These are phyloP conservation scores for Aspergillus kassunensis DNA, from an alignment of 495 filamentous ascomycete genomes.

Conservation along the genomic window DNA sequence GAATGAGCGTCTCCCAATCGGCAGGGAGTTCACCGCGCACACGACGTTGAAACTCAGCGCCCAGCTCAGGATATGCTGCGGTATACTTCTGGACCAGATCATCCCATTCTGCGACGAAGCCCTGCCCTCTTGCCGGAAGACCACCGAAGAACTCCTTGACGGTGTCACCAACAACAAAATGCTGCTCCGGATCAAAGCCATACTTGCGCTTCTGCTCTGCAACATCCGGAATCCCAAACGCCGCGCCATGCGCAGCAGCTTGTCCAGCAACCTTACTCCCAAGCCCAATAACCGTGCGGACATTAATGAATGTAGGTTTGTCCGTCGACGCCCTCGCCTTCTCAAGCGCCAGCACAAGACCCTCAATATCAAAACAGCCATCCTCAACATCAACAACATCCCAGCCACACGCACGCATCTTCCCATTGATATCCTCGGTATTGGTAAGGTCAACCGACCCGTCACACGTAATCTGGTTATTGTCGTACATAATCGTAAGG, in stretches of 20 bases:
- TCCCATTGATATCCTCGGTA: slow-evolving; percentile 56
- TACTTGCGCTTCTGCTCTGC: slow-evolving; percentile 45
- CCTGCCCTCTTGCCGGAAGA: slow-evolving; percentile 33
- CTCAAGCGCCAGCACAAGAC: slow-evolving; percentile 46
- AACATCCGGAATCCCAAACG: slow-evolving; percentile 45
- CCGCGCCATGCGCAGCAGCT: slow-evolving; percentile 49
- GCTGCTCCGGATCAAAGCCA: slow-evolving; percentile 42
- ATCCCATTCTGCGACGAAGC: slow-evolving; percentile 43
- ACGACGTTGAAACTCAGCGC: slow-evolving; percentile 42
- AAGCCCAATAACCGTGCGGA: slow-evolving; percentile 54
- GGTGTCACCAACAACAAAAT: slow-evolving; percentile 43
- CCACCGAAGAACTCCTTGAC: slow-evolving; percentile 49
- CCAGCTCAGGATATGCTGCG: slow-evolving; percentile 41
- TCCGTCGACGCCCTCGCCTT: slow-evolving; percentile 37
- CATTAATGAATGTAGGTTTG: slow-evolving; percentile 58
- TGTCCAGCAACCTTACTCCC: slow-evolving; percentile 48
- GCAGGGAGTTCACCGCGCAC: slow-evolving; percentile 42
- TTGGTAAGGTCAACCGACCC: slow-evolving; percentile 53
- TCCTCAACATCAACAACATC: slow-evolving; percentile 53
- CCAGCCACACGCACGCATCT: slow-evolving; percentile 57
- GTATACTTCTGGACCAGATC: slow-evolving; percentile 39
- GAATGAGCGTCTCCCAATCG: slow-evolving; percentile 44
- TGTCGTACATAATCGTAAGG: slow-evolving; percentile 55
- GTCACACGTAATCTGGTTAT: slow-evolving; percentile 56
- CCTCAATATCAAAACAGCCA: slow-evolving; percentile 50